Percentiles rank a stretch among this genome's conserved stretches.
These are phyloP conservation scores for Nelumbo lutea DNA, from an alignment of 164 flowering plant species.

Conservation along the genomic window DNA sequence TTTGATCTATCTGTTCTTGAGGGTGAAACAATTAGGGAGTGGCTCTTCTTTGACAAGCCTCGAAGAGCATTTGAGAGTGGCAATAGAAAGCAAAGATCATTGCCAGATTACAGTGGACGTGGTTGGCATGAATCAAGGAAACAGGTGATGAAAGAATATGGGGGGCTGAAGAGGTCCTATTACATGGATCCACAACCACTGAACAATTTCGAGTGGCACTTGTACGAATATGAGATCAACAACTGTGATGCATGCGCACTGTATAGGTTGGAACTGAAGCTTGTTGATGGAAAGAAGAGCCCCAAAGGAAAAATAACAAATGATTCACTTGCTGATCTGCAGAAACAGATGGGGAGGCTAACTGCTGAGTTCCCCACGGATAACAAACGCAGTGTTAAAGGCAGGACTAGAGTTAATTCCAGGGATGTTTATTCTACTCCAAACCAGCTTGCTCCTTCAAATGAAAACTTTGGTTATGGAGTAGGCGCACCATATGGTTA, in stretches of 20 bases:
- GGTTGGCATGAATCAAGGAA: slow-evolving; percentile 99
- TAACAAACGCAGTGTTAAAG: slow-evolving; percentile 54
- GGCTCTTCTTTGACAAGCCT: slow-evolving; percentile 99
- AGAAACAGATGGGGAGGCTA: slow-evolving; percentile 91
- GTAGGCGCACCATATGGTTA: slow-evolving; percentile 35
- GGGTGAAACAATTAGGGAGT: slow-evolving; percentile 90
- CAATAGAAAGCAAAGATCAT: slow-evolving; percentile 89
- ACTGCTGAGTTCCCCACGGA: slow-evolving; percentile 74
- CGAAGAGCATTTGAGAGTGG: slow-evolving; percentile 98
- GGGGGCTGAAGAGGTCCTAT: slow-evolving; percentile 90
- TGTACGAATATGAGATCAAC: slow-evolving; percentile 92
- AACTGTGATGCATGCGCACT: slow-evolving; percentile 83
- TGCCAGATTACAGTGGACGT: slow-evolving; percentile 96
- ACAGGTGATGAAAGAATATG: slow-evolving; percentile 88
- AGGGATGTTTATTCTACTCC: slow-evolving; percentile 31
- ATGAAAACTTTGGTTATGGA: slow-evolving; percentile 42
- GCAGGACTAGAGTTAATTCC: slow-evolving; percentile 35
- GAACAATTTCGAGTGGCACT: slow-evolving; percentile 83
- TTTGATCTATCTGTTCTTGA: slow-evolving; percentile 83
- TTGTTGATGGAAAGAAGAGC: slow-evolving; percentile 75
- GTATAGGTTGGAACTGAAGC: slow-evolving; percentile 85
- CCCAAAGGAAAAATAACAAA: slow-evolving; percentile 60
- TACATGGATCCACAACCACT: slow-evolving; percentile 99
- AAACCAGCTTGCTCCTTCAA: slow-evolving; percentile 31
- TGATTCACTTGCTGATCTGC: slow-evolving; percentile 86